Conservation (phyloP, 2,329 filamentous ascomycete species). For the Fusarium aywerte region DNA sequence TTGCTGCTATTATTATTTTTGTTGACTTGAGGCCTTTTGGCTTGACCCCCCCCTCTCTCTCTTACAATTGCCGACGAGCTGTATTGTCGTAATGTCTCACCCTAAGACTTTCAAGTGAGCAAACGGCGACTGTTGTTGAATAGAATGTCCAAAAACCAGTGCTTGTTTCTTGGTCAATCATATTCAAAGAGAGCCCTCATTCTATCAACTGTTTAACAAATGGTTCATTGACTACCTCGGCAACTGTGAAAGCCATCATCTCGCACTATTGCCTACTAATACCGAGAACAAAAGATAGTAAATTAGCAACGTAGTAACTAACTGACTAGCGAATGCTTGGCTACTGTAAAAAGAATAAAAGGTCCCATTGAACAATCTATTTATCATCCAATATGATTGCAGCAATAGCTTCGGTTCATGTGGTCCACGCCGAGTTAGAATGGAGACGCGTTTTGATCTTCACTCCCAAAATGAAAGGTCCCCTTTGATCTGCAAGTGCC, state of each 20-base stretch:
- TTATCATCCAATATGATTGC: slow-evolving; percentile 21
- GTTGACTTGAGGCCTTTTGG: slow-evolving; percentile 39
- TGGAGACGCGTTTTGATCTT: slow-evolving; percentile 25
- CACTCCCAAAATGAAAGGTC: slow-evolving; percentile 16
- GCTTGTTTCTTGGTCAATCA: not conserved
- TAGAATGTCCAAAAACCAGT: not conserved
- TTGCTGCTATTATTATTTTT: slow-evolving; percentile 19
- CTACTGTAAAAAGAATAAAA: slow-evolving; percentile 6
- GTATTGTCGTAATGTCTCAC: slow-evolving; percentile 23
- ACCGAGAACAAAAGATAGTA: not conserved
- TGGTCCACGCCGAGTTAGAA: slow-evolving; percentile 33
- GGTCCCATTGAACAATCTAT: slow-evolving; percentile 24
- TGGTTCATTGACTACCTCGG: slow-evolving; percentile 29
- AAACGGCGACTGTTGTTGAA: slow-evolving; percentile 3
- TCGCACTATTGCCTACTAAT: slow-evolving; percentile 3
- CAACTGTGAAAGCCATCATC: slow-evolving; percentile 10
- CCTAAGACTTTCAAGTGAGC: not conserved
- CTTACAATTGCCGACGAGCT: slow-evolving; percentile 33
- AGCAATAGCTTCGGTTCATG: slow-evolving; percentile 8
- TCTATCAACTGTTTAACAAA: not conserved
- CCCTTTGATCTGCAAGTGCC: slow-evolving; percentile 26
- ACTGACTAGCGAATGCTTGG: slow-evolving; percentile 4
- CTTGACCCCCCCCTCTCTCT: slow-evolving; percentile 37
- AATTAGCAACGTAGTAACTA: not conserved
- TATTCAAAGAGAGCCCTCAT: too few relatives aligned